Percentiles rank a stretch among this genome's conserved stretches.
Evolutionary conservation across 2,329 filamentous ascomycete species (phyloP).

Genomic region (Cordyceps pruinosa): DNA sequence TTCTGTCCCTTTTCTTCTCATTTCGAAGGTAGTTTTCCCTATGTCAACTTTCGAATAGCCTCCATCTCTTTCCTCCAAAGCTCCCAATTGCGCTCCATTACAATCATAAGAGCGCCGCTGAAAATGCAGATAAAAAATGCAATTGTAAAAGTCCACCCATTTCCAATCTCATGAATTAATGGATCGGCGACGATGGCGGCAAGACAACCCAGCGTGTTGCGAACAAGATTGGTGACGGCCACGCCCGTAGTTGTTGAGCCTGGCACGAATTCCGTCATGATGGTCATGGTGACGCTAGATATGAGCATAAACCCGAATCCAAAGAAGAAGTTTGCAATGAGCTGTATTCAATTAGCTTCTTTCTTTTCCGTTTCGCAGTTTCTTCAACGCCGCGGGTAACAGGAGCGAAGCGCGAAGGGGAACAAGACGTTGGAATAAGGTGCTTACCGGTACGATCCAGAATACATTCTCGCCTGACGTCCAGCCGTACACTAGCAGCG

Average conservation of each 20-base stretch:
- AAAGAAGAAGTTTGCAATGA: background rate
- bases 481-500: background rate
- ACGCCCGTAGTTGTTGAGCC: background rate
- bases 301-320: background rate
- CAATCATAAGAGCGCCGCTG: background rate
- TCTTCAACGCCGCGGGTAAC: background rate
- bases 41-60: background rate
- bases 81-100: background rate
- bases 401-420: background rate
- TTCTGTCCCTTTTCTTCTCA: background rate
- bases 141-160: background rate
- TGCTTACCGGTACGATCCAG: background rate
- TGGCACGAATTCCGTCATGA: background rate
- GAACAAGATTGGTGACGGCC: background rate
- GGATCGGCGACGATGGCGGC: background rate
- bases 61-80: background rate
- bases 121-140: background rate
- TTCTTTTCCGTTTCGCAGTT: background rate
- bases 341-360: background rate
- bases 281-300: background rate
- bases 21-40: background rate
- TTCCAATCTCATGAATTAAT: background rate
- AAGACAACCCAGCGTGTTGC: background rate
- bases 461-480: background rate
- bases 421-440: background rate